Evolutionary conservation across 805 yeast genomes (phyloP).

Genomic region (Saccharomyces mikatae): DNA sequence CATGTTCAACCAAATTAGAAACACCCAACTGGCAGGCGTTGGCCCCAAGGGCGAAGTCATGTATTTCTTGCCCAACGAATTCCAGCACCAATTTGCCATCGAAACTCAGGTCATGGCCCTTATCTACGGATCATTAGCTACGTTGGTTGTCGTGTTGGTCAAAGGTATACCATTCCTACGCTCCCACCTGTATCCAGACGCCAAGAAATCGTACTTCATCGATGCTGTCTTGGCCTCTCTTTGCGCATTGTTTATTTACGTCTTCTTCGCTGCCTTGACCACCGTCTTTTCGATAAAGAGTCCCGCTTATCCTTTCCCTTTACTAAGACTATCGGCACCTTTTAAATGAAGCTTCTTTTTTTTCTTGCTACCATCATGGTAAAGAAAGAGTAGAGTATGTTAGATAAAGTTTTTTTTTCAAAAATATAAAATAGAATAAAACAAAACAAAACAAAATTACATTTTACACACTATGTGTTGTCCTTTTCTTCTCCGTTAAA

Average conservation of each 20-base stretch:
- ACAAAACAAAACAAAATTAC: background rate
- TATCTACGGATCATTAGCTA: slow-evolving; percentile 60
- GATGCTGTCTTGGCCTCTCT: slow-evolving; percentile 43
- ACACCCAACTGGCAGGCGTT: slow-evolving; percentile 45
- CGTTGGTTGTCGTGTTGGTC: slow-evolving; percentile 50
- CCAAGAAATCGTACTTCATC: slow-evolving; percentile 29
- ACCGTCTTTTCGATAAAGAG: slow-evolving; percentile 63
- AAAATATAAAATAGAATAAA: background rate
- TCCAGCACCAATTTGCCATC: slow-evolving; percentile 70
- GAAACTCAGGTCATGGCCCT: slow-evolving; percentile 84
- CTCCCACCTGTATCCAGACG: slow-evolving; percentile 15
- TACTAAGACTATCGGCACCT: slow-evolving; percentile 34
- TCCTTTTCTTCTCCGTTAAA: background rate
- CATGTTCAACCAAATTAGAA: slow-evolving; percentile 87
- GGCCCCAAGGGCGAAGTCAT: slow-evolving; percentile 35
- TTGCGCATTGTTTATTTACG: slow-evolving; percentile 39
- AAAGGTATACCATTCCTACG: slow-evolving; percentile 42
- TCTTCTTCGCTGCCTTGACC: slow-evolving; percentile 57
- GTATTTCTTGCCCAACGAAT: slow-evolving; percentile 55
- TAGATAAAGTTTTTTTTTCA: background rate
- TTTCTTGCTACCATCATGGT: background rate
- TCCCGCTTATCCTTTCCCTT: slow-evolving; percentile 65
- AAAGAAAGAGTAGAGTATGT: background rate
- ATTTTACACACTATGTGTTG: background rate
- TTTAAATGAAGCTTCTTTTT: slow-evolving; percentile 4